These are phyloP conservation scores for Venustampulla echinocandica DNA, from an alignment of 495 filamentous ascomycete species.

Conservation along the genomic window DNA sequence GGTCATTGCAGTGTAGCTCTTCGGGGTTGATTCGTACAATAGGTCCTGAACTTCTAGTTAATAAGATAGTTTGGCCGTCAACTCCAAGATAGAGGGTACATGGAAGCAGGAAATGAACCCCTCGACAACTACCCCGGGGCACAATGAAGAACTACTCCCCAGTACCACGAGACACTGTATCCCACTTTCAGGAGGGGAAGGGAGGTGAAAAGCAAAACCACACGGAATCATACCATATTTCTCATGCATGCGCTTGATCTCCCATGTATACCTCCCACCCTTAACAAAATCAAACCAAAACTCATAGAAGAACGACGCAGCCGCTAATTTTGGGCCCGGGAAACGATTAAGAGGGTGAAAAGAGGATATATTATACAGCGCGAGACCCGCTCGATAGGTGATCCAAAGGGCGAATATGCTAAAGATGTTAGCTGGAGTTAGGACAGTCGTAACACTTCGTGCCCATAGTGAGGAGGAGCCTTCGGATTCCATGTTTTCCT, in stretches of 20 bases:
- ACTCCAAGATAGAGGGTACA: no score
- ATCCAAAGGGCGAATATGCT: no score
- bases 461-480: no score
- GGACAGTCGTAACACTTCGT: no score
- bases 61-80: slow-evolving; percentile 9
- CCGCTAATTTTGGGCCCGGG: slow-evolving; percentile 40
- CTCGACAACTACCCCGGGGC: no score
- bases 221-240: slow-evolving; percentile 30
- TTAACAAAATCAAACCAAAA: slow-evolving; percentile 26
- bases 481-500: no score
- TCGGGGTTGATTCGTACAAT: slow-evolving; percentile 51
- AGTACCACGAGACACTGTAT: slow-evolving; percentile 18
- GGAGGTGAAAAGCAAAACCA: background rate
- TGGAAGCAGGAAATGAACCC: no score
- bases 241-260: slow-evolving; percentile 25
- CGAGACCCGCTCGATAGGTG: no score
- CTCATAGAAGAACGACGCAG: slow-evolving; percentile 39
- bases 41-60: slow-evolving; percentile 33
- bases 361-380: slow-evolving; percentile 27
- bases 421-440: no score
- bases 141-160: no score
- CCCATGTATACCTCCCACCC: slow-evolving; percentile 20
- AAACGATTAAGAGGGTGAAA: slow-evolving; percentile 36
- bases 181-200: no score
- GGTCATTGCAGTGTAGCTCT: slow-evolving; percentile 47